Evolutionary conservation across 805 yeast species (phyloP), one percentile per base, ranked within the genome.

Genomic region (Saccharomyces cerevisiae): DNA sequence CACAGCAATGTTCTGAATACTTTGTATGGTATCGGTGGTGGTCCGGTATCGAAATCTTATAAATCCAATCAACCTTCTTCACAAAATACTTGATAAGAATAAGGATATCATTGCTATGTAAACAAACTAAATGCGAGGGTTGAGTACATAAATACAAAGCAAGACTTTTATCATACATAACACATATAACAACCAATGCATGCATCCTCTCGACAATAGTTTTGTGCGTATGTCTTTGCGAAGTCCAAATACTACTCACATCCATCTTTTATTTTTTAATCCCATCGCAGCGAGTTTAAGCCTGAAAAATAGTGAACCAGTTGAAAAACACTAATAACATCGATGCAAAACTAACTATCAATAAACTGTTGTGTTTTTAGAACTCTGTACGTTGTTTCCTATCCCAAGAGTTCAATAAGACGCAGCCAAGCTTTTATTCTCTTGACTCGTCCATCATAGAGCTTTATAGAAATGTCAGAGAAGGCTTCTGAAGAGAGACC

Each of bases 401-500:
- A 36, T 17, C 11, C n/a, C 24, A 11, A 17, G 24, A 11, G 43
- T 36, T 36, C 14, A n/a, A 14, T 14, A 14, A 14, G 8, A 32
- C 17, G n/a, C 4, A 32, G 13, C 21, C 41, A 32, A 8, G 17
- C 41, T 14, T 14, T 32, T 13, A 13, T n/a, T 13, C 17, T 13
- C 17, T 32, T 5, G 6, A 3, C 6, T 32, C 17, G n/a, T 17
- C 14, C 17, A 4, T 17, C 14, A 6, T 32, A 13, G 17, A 26
- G 6, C 14, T 32, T 32, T 32, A 13, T n/a, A 17, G 13, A 36
- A 3, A 36, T 36, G 43, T 41, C 27, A 46, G 17, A 27, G 11
- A 24, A 26, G 22, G 57, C 57, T 56, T 29, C 43, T 10, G 67
- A 62, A 11, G 57, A 59, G 28, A 62, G 67, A 28, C 86, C 88